Evolutionary conservation across 1,139 yeast genomes (phyloP), one percentile per base, ranked within the genome.

Genomic region (Nakaseomyces nivariensis): DNA sequence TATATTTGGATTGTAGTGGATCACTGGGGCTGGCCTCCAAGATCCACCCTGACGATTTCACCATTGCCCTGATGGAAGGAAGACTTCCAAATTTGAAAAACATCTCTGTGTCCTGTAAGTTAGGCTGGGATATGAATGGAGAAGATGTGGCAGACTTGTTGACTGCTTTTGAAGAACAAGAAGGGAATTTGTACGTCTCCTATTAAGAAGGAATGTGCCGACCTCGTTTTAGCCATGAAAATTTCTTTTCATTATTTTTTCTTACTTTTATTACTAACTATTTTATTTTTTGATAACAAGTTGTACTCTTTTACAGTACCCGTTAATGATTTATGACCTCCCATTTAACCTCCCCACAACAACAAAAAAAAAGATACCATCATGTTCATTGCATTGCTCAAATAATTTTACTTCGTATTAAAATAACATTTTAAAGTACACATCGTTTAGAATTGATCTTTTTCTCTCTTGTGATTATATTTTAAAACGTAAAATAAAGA

Each of bases 111-210:
- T 83, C 94, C 22, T 78, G 84, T 27, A 82, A 83, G 64, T 69
- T 92, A 43, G 96, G 97, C 4, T 92, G 98, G 98, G 82, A 85
- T 61, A 81, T 88, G 38, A 72, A 76, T 41, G 77, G 85, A 49
- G 89, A 82, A 45, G 84, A 82, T 52, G 83, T 90, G 48, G 70
- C 70, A 42, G 86, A 79, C 52, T 64, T 83, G 51, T 76, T 79
- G 3, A 76, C 73, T 41, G 72, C 67, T 22, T 54, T 70, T 26
- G 74, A 71, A 52, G 73, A 70, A 29, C 68, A 67, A 51, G 70
- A 61, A 26, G 75, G 73, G 25, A 64, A 70, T 32, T 49, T 71
- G 9, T 71, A 67, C 48, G 48, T 68, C 37, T 64, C 58, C 44
- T 61, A 67, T 54, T 59, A 55, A 52, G 5, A 17, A 17, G 22